Evolutionary conservation across 768 basidiomycete species (phyloP), one percentile per base, ranked within the genome.

Genomic region (Russula compacta): DNA sequence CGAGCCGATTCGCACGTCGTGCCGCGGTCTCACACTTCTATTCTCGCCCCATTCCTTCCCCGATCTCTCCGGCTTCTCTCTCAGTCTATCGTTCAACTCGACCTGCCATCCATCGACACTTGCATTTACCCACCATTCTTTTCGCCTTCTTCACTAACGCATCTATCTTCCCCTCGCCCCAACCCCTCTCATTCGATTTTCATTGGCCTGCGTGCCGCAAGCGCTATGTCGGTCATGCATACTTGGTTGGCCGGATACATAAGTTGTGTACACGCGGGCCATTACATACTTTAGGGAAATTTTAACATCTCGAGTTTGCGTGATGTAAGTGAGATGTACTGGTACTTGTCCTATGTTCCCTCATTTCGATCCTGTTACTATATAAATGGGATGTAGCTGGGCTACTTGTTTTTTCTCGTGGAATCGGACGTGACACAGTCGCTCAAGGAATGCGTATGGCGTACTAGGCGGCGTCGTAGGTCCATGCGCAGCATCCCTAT

Each of bases 221-320:
- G 10, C 21, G n/a, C n/a, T n/a, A n/a, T n/a, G 24, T 29, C 21
- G n/a, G 19, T 39, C 49, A 44, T 29, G 60, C 43, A 44, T 33
- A 32, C 33, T 21, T 24, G 36, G 55, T 57, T 38, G 50, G 2
- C 43, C 56, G 49, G 38, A 56, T 52, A 51, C 56, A 38, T 47
- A 17, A n/a, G 51, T 33, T 36, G 44, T 35, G 36, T 44, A 46
- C 52, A 49, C 33, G 52, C 33, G 12, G 47, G 47, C 52, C 39
- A 33, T 57, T 58, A 54, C 52, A 63, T 58, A 53, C 52, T 52
- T 53, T 62, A 62, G 61, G 58, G 61, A 43, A 54, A 53, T 56
- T 58, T 50, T 33, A 57, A 52, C 61, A 19, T 58, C 42, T 44
- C 55, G 44, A 54, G 56, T 24, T 35, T 6, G 33, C 33, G 21